Evolutionary conservation across 768 basidiomycete species (phyloP).

Genomic region (Gyrodon lividus): DNA sequence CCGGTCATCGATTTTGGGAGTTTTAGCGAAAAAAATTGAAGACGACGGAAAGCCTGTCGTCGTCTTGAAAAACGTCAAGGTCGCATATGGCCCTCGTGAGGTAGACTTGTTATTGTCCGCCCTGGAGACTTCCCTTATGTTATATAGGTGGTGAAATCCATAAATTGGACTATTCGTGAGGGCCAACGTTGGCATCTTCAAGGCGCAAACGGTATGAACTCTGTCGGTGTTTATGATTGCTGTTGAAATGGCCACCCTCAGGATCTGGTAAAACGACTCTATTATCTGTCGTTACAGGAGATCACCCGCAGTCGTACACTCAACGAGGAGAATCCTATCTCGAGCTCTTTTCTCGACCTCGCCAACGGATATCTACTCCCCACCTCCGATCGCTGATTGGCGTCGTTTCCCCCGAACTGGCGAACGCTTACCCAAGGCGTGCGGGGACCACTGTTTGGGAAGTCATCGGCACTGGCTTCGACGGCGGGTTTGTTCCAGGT

Average conservation of each 20-base stretch:
- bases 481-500: slow-evolving; percentile 71
- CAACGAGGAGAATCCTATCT: slow-evolving; percentile 50
- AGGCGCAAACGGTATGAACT: slow-evolving; percentile 76
- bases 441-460: slow-evolving; percentile 69
- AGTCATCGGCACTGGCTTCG: slow-evolving; percentile 84
- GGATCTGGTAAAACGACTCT: slow-evolving; percentile 96
- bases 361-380: slow-evolving; percentile 65
- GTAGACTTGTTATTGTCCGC: slow-evolving; percentile 33
- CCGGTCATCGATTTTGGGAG: background rate
- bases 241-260: slow-evolving; percentile 22
- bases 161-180: slow-evolving; percentile 79
- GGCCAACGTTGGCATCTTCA: slow-evolving; percentile 90
- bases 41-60: slow-evolving; percentile 45
- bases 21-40: background rate
- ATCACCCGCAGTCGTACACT: slow-evolving; percentile 93
- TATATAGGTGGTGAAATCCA: slow-evolving; percentile 64
- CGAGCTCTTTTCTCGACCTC: slow-evolving; percentile 59
- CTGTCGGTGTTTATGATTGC: background rate
- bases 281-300: slow-evolving; percentile 84
- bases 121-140: background rate
- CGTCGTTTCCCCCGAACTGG: slow-evolving; percentile 85
- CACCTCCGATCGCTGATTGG: slow-evolving; percentile 68
- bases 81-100: slow-evolving; percentile 66
- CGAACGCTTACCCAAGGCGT: slow-evolving; percentile 84
- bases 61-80: slow-evolving; percentile 62